Conservation (phyloP, 2,329 filamentous ascomycete species). For the Neoarthrinium moseri region DNA sequence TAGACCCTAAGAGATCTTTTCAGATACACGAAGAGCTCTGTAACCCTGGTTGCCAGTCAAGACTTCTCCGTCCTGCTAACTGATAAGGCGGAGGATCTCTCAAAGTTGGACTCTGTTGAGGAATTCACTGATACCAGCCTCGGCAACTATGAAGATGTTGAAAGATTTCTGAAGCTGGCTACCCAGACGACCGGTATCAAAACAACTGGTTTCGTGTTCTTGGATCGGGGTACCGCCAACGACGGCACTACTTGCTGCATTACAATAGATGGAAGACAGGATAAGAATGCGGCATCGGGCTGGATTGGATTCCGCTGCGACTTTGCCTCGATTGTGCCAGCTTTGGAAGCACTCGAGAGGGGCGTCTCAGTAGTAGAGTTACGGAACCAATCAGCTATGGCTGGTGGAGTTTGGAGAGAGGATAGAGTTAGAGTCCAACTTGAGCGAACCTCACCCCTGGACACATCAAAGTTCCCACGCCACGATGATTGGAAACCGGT, state of each 20-base stretch:
- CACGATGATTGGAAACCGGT: not conserved
- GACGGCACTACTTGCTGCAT: not conserved
- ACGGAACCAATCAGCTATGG: not conserved
- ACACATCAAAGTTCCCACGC: not conserved
- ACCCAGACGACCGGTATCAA: not conserved
- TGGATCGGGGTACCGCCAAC: not conserved
- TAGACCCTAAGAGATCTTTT: not conserved
- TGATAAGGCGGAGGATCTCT: not conserved
- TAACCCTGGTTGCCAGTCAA: not conserved
- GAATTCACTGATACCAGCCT: not conserved
- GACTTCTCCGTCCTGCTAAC: not conserved
- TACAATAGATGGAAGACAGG: not conserved
- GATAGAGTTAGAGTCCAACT: not conserved
- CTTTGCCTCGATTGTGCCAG: not conserved
- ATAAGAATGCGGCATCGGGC: not conserved
- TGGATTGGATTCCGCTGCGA: conserved; percentile 2
- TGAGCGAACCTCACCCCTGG: not conserved
- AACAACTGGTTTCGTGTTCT: not conserved
- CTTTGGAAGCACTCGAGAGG: not conserved
- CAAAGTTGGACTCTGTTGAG: not conserved
- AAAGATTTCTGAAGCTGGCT: not conserved
- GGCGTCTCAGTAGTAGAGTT: not conserved
- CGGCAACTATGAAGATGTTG: not conserved
- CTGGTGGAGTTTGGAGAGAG: conserved; percentile 1
- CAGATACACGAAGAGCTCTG: not conserved